Percentiles rank a stretch among this genome's conserved stretches.
Evolutionary conservation across 2,329 filamentous ascomycete species (phyloP).

Genomic region (Diaporthe caulivora): DNA sequence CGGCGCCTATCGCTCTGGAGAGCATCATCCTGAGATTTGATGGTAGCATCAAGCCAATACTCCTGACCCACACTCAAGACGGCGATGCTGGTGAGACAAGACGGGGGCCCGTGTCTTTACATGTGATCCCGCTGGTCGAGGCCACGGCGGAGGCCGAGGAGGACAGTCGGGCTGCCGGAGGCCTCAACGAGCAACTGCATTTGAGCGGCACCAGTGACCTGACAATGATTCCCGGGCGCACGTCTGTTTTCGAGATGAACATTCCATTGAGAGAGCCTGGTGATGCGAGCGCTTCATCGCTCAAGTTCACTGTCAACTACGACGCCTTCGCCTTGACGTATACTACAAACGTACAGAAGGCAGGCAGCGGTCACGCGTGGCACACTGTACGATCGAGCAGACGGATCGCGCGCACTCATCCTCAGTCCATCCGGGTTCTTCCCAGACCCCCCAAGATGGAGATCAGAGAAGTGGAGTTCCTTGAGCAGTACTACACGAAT

Average conservation of each 20-base stretch:
- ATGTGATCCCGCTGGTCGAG: conserved; percentile 45
- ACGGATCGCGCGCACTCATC: conserved; percentile 61
- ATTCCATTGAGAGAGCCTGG: conserved; percentile 85
- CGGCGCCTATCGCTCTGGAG: conserved; percentile 64
- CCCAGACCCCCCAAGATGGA: conserved; percentile 94
- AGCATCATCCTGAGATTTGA: conserved; percentile 67
- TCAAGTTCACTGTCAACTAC: conserved; percentile 72
- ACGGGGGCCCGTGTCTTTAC: conserved; percentile 45
- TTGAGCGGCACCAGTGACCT: conserved; percentile 71
- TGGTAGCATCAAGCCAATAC: conserved; percentile 68
- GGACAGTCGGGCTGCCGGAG: conserved; percentile 44
- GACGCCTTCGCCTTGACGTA: conserved; percentile 77
- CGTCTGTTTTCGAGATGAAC: conserved; percentile 77
- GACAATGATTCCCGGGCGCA: conserved; percentile 74
- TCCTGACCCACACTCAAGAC: conserved; percentile 58
- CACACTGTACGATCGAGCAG: conserved; percentile 59
- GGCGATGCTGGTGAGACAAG: background rate
- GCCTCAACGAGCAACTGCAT: conserved; percentile 47
- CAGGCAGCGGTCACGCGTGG: conserved; percentile 61
- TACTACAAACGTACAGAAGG: conserved; percentile 65
- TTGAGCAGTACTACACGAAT: conserved; percentile 85
- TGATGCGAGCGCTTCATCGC: conserved; percentile 75
- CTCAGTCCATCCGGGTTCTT: conserved; percentile 76
- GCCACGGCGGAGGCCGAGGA: conserved; percentile 44
- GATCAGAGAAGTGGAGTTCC: conserved; percentile 72